A percentile compares a stretch with the other conserved stretches of the same genome.
phyloP scores from a whole-genome alignment of 2,329 filamentous ascomycete species.

The Colletotrichum scovillei region DNA sequence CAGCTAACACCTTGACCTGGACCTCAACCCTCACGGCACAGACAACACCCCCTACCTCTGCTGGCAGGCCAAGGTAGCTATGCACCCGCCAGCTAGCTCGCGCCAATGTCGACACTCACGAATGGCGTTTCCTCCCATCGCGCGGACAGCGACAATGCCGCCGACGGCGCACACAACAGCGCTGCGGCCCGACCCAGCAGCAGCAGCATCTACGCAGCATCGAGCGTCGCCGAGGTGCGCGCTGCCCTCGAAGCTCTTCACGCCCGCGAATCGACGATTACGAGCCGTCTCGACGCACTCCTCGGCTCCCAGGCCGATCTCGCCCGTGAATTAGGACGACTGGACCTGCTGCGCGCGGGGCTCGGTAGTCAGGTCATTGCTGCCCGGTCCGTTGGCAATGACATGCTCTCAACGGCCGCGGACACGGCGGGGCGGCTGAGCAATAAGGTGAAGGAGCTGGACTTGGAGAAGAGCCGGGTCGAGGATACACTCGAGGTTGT shows the following conservation, averaged over 20 bases:
- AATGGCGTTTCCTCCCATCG: constrained; percentile 55
- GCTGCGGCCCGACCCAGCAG: constrained; percentile 18
- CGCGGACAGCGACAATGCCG: constrained; percentile 45
- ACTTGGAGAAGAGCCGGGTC: constrained; percentile 91
- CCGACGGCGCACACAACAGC: constrained; percentile 31
- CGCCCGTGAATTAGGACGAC: constrained; percentile 83
- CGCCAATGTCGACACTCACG: constrained; percentile 59
- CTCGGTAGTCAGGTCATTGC: constrained; percentile 88
- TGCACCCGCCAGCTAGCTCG: constrained; percentile 53
- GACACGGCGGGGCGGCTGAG: constrained; percentile 88
- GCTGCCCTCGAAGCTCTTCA: constrained; percentile 81
- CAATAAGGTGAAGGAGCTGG: constrained; percentile 85
- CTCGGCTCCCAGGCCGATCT: constrained; percentile 88
- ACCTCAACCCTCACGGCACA: constrained; percentile 31
- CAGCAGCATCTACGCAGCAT: constrained; percentile 72
- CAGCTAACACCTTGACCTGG: constrained; percentile 35
- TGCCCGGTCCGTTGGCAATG: constrained; percentile 85
- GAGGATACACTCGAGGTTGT: constrained; percentile 92
- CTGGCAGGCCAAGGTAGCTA: constrained; percentile 49
- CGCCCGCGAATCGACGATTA: constrained; percentile 79
- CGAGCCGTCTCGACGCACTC: constrained; percentile 78
- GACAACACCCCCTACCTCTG: constrained; percentile 31
- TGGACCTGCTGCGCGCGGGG: constrained; percentile 90
- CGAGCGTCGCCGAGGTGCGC: constrained; percentile 82
- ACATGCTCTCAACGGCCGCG: constrained; percentile 89